A percentile compares a stretch with the other conserved stretches of the same genome.
These are phyloP conservation scores for Ceratobasidium sp. DNA, from an alignment of 1,284 basidiomycete genomes.

Conservation along the genomic window DNA sequence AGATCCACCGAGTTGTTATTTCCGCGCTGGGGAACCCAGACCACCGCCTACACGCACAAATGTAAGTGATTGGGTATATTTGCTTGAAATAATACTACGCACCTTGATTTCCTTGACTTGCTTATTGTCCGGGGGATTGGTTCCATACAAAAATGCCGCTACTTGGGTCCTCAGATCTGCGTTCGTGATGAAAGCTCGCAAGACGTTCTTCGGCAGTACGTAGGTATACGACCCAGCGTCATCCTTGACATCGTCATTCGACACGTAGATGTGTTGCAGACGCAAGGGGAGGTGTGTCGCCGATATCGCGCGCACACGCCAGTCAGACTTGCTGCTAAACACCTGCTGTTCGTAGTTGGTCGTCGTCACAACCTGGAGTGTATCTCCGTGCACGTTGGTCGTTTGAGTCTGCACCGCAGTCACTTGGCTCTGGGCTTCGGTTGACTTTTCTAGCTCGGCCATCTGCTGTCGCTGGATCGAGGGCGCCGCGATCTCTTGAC, in stretches of 20 bases:
- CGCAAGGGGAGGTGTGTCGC: conserved; percentile 96
- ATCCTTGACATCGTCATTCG: conserved; percentile 98
- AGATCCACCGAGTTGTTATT: conserved; percentile 94
- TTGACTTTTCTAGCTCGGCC: conserved; percentile 98
- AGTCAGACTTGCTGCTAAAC: conserved; percentile 99
- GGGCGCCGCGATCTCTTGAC: conserved; percentile 95
- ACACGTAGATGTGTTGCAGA: conserved; percentile 98
- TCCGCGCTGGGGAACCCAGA: conserved; percentile 95
- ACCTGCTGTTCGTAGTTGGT: conserved; percentile 98
- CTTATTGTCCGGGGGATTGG: conserved; percentile 93
- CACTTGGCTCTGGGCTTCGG: conserved; percentile 93
- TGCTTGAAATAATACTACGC: conserved; percentile 37
- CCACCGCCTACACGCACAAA: conserved; percentile 71
- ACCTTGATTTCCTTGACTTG: conserved; percentile 99
- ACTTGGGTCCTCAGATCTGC: conserved; percentile 97
- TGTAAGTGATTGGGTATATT: background rate
- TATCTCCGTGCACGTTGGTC: conserved; percentile 97
- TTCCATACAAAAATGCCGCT: conserved; percentile 93
- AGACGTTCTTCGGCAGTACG: conserved; percentile 96
- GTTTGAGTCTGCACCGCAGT: conserved; percentile 98
- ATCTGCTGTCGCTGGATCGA: conserved; percentile 94
- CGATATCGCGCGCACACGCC: conserved; percentile 96
- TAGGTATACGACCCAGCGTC: conserved; percentile 95
- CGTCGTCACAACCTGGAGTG: conserved; percentile 95
- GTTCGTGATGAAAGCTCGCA: conserved; percentile 93